phyloP scores from a whole-genome alignment of 257 asterid species.

The Rubia yunnanensis region DNA sequence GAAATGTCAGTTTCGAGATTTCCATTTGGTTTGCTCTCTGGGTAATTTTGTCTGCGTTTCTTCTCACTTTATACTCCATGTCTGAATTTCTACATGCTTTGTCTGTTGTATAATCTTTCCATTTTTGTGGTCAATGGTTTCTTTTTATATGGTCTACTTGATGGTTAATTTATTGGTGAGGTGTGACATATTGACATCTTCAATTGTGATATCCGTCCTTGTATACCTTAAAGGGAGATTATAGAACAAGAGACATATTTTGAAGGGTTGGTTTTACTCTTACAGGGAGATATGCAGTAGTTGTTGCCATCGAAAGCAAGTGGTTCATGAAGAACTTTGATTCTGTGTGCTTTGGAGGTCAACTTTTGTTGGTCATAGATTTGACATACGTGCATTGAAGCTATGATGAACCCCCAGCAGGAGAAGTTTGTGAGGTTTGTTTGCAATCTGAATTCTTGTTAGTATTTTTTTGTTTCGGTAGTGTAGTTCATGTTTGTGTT shows the following conservation, averaged over 20 bases:
- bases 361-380: conserved; percentile 4
- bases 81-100: background rate
- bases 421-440: conserved; percentile 84
- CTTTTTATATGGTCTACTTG: background rate
- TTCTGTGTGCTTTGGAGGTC: conserved; percentile 13
- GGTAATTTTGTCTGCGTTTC: background rate
- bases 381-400: conserved; percentile 32
- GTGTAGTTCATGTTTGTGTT: background rate
- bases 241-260: background rate
- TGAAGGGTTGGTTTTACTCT: background rate
- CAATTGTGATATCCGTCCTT: background rate
- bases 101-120: background rate
- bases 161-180: background rate
- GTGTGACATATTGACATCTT: background rate
- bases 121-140: background rate
- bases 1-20: background rate
- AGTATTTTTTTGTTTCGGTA: background rate
- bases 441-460: background rate
- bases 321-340: conserved; percentile 11
- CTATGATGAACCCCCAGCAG: conserved; percentile 58
- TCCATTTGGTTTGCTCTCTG: background rate
- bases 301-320: conserved; percentile 4
- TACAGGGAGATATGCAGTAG: background rate
- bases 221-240: background rate
- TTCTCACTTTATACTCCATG: background rate